Evolutionary conservation across 2,329 filamentous ascomycete species (phyloP), one percentile per base, ranked within the genome.

Genomic region (Fusarium odoratissimum): DNA sequence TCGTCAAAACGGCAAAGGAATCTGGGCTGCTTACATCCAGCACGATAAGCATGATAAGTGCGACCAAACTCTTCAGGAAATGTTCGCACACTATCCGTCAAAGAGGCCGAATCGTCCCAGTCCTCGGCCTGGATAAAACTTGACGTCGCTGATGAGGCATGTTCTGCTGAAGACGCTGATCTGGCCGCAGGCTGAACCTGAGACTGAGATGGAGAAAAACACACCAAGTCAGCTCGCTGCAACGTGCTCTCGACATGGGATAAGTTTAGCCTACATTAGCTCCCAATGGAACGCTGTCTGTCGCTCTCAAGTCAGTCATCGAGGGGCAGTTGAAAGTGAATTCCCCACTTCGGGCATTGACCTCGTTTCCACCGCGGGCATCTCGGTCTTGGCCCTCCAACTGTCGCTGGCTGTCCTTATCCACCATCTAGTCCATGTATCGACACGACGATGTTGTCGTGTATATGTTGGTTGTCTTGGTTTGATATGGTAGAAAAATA

Each of bases 31-130:
- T 67, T 77, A 86, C 83, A 85, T 31, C 83, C 84, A 38, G 83
- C 83, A 56, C 80, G 80, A 64, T 85, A 86, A 2, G 83, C 83
- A 72, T 85, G 83, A 73, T 84, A 86, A 1, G 83, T 85, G 31
- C 84, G 80, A 3, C 84, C 84, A 71, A 83, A 83, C 60, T 82
- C 78, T 30, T 80, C 76, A 1, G 82, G 82, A 30, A 82, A 84
- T 37, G 79, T 74, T 54, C 77, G 74, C 33, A 84, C 77, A 60
- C 82, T 83, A 33, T 83, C 82, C 4, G 69, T 56, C 17, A 72
- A 17, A 4, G 69, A 70, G 5, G 59, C 67, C 9, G 66, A 62
- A 23, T 72, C 66, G 2, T 59, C 44, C 40, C 40, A 40, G 33
- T 60, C 46, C n/a, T 44, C 58, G 8, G 6, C 38, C 31, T 55